Evolutionary conservation across 768 basidiomycete genomes (phyloP).

Genomic region (Leccinum longicurvipes): DNA sequence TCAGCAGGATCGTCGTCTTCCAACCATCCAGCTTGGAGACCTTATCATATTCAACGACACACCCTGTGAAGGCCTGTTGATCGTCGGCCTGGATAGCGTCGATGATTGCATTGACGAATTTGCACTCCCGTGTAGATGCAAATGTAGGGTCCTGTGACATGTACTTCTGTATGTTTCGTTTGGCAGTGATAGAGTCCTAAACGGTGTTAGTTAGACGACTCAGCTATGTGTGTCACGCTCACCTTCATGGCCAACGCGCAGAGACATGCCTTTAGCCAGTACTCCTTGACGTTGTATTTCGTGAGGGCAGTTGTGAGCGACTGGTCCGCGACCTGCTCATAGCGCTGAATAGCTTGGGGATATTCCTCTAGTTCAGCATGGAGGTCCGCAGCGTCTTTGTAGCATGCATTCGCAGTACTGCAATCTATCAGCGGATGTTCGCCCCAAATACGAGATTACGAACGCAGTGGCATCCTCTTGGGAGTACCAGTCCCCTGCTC

Average conservation of each 20-base stretch:
- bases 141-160: conserved; percentile 82
- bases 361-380: conserved; percentile 89
- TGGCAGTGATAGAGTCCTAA: conserved; percentile 82
- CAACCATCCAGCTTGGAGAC: conserved; percentile 92
- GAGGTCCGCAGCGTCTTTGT: conserved; percentile 94
- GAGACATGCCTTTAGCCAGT: conserved; percentile 84
- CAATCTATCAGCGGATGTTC: conserved; percentile 4
- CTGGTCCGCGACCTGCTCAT: conserved; percentile 86
- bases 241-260: conserved; percentile 89
- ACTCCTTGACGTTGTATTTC: conserved; percentile 99
- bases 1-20: conserved; percentile 90
- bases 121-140: conserved; percentile 84
- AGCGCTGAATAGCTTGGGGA: conserved; percentile 78
- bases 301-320: conserved; percentile 79
- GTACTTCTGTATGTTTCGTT: conserved; percentile 76
- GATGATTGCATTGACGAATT: conserved; percentile 74
- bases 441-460: conserved; percentile 29
- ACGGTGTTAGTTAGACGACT: conserved; percentile 9
- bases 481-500: conserved; percentile 96
- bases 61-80: conserved; percentile 70
- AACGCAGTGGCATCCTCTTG: conserved; percentile 97
- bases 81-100: conserved; percentile 76
- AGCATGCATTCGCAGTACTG: conserved; percentile 94
- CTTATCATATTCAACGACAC: conserved; percentile 91
- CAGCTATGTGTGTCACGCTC: conserved; percentile 28